Evolutionary conservation across 257 asterid genomes (phyloP).

Genomic region (Forsythia viridissima): DNA sequence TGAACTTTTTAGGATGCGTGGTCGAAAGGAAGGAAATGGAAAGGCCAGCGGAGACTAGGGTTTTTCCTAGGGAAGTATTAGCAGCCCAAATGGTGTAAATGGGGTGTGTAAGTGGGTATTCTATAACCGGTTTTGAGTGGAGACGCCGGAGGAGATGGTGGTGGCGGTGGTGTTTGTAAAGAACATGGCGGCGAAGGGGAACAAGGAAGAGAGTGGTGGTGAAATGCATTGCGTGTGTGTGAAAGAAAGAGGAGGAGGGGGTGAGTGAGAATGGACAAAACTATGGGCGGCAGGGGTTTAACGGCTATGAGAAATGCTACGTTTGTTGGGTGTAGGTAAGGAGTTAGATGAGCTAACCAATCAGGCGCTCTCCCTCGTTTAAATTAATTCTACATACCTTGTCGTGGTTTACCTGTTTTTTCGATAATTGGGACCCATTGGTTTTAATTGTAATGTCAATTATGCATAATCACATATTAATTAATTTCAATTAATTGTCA

Average conservation of each 20-base stretch:
- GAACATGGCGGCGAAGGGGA: constrained; percentile 27
- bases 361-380: no score
- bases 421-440: no score
- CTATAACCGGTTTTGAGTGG: constrained; percentile 34
- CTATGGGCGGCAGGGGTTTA: background rate
- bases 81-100: constrained; percentile 91
- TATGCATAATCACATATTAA: no score
- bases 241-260: background rate
- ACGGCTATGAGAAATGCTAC: background rate
- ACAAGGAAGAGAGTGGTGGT: constrained; percentile 28
- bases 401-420: no score
- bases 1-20: constrained; percentile 43
- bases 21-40: constrained; percentile 71
- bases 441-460: no score
- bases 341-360: no score
- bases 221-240: constrained; percentile 31
- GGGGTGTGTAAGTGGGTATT: constrained; percentile 79
- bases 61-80: constrained; percentile 93
- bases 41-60: constrained; percentile 94
- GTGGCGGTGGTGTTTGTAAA: constrained; percentile 7
- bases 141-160: constrained; percentile 23
- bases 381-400: no score
- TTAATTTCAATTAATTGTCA: no score
- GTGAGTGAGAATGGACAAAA: no score
- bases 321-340: no score